Percentiles rank a stretch among this genome's conserved stretches.
These are phyloP conservation scores for Voacanga thouarsii DNA, from an alignment of 257 asterid species.

Conservation along the genomic window DNA sequence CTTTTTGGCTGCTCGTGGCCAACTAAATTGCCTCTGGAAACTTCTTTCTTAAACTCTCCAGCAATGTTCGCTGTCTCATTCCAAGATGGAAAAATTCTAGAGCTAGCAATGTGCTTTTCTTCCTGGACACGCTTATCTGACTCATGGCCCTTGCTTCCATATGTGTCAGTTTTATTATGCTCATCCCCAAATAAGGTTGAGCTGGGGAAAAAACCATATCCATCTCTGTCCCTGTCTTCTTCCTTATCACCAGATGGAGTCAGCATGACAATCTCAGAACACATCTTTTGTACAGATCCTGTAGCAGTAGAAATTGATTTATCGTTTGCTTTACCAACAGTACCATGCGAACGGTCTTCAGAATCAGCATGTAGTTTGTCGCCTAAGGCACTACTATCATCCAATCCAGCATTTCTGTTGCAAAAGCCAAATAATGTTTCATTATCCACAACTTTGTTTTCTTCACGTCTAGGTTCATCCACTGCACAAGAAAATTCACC, in stretches of 20 bases:
- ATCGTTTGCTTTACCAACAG: conserved; percentile 22
- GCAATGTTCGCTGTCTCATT: conserved; percentile 28
- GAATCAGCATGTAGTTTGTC: conserved; percentile 27
- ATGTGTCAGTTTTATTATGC: conserved; percentile 27
- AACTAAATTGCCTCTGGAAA: conserved; percentile 18
- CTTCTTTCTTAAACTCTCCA: conserved; percentile 21
- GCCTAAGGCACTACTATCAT: conserved; percentile 23
- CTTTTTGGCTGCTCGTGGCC: conserved; percentile 15
- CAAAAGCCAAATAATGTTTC: conserved; percentile 36
- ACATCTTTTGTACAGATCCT: conserved; percentile 27
- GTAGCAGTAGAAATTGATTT: conserved; percentile 20
- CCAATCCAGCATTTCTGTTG: conserved; percentile 29
- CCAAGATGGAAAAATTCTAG: conserved; percentile 36
- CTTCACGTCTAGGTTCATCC: conserved; percentile 30
- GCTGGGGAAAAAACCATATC: conserved; percentile 15
- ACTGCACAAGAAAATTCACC: conserved; percentile 20
- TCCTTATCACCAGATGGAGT: conserved; percentile 25
- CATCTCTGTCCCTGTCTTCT: conserved; percentile 21
- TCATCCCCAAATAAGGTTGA: conserved; percentile 22
- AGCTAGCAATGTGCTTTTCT: conserved; percentile 25
- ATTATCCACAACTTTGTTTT: conserved; percentile 26
- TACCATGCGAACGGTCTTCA: conserved; percentile 19
- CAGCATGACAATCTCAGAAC: conserved; percentile 23
- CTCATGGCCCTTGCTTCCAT: conserved; percentile 26
- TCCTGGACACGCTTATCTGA: conserved; percentile 28